These are phyloP conservation scores for Penstemon barbatus DNA, from an alignment of 257 asterid species.

Conservation along the genomic window DNA sequence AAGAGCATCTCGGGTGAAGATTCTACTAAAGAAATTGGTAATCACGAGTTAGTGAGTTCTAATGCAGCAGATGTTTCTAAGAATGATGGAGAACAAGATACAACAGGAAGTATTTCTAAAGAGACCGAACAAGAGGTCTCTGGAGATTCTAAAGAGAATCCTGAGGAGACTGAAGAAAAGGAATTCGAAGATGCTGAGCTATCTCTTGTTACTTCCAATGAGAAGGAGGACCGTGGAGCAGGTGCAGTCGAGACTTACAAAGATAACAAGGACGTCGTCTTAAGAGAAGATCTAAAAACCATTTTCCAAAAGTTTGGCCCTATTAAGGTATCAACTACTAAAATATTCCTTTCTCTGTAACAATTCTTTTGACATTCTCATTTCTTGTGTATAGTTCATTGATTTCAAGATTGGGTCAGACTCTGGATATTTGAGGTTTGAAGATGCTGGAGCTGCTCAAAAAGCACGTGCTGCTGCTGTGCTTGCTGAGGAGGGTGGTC, in stretches of 20 bases:
- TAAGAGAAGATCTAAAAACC: slow-evolving; percentile 81
- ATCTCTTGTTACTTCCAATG: slow-evolving; percentile 36
- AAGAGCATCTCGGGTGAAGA: slow-evolving; percentile 52
- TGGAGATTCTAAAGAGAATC: slow-evolving; percentile 34
- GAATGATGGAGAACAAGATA: slow-evolving; percentile 42
- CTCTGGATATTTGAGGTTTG: slow-evolving; percentile 85
- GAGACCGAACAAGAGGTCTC: slow-evolving; percentile 34
- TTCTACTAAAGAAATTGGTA: slow-evolving; percentile 46
- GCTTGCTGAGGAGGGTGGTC: slow-evolving; percentile 84
- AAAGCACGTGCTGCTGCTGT: slow-evolving; percentile 94
- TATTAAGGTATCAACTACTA: slow-evolving; percentile 61
- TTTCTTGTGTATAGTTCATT: slow-evolving; percentile 54
- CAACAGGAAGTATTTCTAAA: slow-evolving; percentile 33
- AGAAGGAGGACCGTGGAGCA: slow-evolving; percentile 43
- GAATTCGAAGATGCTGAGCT: slow-evolving; percentile 45
- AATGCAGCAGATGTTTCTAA: slow-evolving; percentile 36
- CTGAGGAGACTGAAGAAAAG: slow-evolving; percentile 39
- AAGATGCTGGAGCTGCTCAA: slow-evolving; percentile 72
- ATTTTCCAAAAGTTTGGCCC: slow-evolving; percentile 71
- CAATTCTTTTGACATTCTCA: not conserved
- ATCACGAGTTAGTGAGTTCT: slow-evolving; percentile 31
- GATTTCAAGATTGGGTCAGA: slow-evolving; percentile 76
- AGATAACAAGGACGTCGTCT: slow-evolving; percentile 72
- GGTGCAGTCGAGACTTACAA: slow-evolving; percentile 40
- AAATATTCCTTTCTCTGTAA: not conserved